Conservation (phyloP, 257 asterid species). For the Ilex aquifolium region DNA sequence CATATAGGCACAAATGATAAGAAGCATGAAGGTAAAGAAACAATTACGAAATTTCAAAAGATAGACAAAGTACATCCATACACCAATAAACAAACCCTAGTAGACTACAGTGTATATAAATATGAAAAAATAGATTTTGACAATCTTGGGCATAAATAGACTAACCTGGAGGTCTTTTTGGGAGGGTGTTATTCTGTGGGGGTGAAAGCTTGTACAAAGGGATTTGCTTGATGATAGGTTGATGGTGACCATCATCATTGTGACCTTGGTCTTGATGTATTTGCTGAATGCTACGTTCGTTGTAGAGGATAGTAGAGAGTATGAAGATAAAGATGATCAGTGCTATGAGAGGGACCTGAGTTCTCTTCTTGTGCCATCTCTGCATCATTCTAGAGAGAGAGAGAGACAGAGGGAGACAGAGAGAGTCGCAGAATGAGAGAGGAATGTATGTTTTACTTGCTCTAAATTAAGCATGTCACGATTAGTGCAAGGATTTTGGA, state of each 20-base stretch:
- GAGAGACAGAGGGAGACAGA: too few species aligned
- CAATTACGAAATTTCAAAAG: neutral
- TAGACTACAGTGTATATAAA: too few species aligned
- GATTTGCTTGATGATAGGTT: slow-evolving; percentile 13
- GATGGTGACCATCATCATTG: slow-evolving; percentile 5
- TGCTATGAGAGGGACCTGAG: slow-evolving; percentile 53
- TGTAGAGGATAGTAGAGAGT: slow-evolving; percentile 47
- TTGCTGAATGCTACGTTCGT: slow-evolving; percentile 45
- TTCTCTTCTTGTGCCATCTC: slow-evolving; percentile 59
- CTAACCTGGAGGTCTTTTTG: slow-evolving; percentile 41
- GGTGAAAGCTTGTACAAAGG: slow-evolving; percentile 25
- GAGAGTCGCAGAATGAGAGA: too few species aligned
- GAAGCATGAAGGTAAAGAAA: neutral
- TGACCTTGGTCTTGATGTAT: slow-evolving; percentile 32
- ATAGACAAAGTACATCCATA: neutral
- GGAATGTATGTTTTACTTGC: too few species aligned
- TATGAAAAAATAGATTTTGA: too few species aligned
- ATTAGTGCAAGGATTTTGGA: too few species aligned
- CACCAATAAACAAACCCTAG: too few species aligned
- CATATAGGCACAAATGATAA: neutral
- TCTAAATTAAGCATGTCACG: too few species aligned
- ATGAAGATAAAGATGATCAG: slow-evolving; percentile 43
- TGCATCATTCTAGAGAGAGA: slow-evolving; percentile 26
- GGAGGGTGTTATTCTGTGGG: slow-evolving; percentile 23
- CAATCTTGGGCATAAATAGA: neutral